A percentile compares a stretch with the other conserved stretches of the same genome.
These are phyloP conservation scores for Tetrahymena thermophila DNA, from an alignment of 73 alveolate genomes.

Conservation along the genomic window DNA sequence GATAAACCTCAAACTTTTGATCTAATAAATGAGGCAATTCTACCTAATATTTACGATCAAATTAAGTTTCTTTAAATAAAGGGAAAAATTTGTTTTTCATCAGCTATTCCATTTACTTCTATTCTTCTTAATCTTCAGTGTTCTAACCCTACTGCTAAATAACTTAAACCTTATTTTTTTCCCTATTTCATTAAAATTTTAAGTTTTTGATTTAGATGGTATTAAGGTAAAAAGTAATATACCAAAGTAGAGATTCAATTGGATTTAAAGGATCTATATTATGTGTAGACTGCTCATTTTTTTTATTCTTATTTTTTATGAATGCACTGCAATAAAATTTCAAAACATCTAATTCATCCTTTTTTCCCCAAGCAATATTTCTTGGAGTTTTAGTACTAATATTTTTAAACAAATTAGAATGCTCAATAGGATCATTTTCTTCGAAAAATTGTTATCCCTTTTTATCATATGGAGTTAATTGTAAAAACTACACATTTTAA, in stretches of 20 bases:
- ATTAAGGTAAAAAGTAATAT: not conserved
- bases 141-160: not conserved
- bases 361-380: not conserved
- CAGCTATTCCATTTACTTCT: not conserved
- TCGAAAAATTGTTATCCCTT: not conserved
- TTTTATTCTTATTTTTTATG: not conserved
- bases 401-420: not conserved
- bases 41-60: not conserved
- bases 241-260: not conserved
- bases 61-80: not conserved
- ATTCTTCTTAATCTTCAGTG: not conserved
- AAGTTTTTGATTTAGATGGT: too few relatives aligned
- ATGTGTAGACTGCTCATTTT: not conserved
- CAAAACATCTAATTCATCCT: not conserved
- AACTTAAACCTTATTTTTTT: not conserved
- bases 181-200: not conserved
- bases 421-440: not conserved
- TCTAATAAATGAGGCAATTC: not conserved
- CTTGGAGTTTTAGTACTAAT: not conserved
- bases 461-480: not conserved
- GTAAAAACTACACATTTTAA: not conserved
- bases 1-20: not conserved
- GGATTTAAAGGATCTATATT: not conserved
- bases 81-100: not conserved
- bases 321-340: not conserved